Percentiles rank a stretch among this genome's conserved stretches.
phyloP scores from a whole-genome alignment of 78 protist genomes.

The slime mould (Dictyostelium discoideum) region DNA sequence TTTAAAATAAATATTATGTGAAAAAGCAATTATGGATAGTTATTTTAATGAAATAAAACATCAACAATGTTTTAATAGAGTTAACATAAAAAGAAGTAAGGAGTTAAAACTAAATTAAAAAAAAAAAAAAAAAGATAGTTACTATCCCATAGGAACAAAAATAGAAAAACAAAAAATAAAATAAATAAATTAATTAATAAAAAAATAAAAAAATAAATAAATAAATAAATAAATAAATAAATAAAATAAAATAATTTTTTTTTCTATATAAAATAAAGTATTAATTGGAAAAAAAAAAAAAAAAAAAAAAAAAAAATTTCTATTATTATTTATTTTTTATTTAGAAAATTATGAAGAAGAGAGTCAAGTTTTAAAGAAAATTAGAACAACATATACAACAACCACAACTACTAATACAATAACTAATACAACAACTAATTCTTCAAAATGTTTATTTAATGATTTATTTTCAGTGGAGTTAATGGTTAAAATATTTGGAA shows the following conservation, averaged over 20 bases:
- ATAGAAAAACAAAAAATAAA: not conserved
- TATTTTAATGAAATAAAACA: not conserved
- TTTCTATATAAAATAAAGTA: too few relatives aligned
- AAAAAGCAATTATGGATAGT: not conserved
- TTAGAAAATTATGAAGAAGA: not conserved
- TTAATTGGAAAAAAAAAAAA: too few relatives aligned
- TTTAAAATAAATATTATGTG: not conserved
- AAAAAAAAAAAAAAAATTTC: too few relatives aligned
- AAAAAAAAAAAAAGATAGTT: not conserved
- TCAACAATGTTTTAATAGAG: not conserved
- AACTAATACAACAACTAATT: not conserved
- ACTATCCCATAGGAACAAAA: too few relatives aligned
- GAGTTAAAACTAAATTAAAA: not conserved
- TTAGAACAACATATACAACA: not conserved
- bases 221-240: too few relatives aligned
- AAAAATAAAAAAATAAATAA: too few relatives aligned
- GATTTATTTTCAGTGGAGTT: slow-evolving; percentile 23
- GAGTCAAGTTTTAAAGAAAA: not conserved
- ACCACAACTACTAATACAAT: not conserved
- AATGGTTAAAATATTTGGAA: slow-evolving; percentile 42
- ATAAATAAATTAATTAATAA: not conserved
- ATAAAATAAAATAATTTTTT: too few relatives aligned
- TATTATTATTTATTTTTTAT: too few relatives aligned
- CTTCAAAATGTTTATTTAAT: not conserved
- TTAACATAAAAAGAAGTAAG: not conserved